Base-by-base conservation (phyloP, 805 yeast species). In the Kodamaea sagamina region DNA sequence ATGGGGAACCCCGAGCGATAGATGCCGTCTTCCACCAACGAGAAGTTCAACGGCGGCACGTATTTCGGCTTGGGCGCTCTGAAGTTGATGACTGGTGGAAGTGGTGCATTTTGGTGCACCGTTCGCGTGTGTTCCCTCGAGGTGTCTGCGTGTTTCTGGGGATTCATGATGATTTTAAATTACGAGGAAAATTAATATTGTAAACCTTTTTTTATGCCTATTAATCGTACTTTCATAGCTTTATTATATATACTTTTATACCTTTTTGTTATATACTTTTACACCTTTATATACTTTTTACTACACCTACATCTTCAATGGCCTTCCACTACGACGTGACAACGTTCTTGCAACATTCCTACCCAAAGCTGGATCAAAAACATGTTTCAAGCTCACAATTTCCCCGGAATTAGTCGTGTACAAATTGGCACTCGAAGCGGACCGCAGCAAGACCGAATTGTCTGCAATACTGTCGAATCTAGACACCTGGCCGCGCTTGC, bases 1-100 rank as follows among this genome's bases (percentile, higher is more conserved):
- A 89, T 86, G 1, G 99, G 99, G 57, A 90, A 95, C 1, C 99
- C 99, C 1, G 95, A 84, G 13, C 99, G 69, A 61, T 90, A 92
- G 9, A 92, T 79, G 5, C 86, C 82, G 44, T 88, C 89, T 47
- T 87, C 96, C 2, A 93, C 96, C 16, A 88, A 78, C 0, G 95
- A 79, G 56, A 92, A 92, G 62, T 89, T 90, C 52, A 93, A 72
- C 0, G 99, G 99, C 4, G 99, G 99, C 1, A 90, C 95, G 39
- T 61, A 61, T 39, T 51, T 57, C 6, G 55, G 55, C 24, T 49
- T 51, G 12, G 55, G 53, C 28, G 12, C 18, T 32, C 15, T n/a
- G 15, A 19, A 18, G 17, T 32, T 32, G 11, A 32, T 6, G 16
- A 9, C 13, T 22, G 38, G 29, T 12, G 10, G 34, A 8, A 4